phyloP scores from a whole-genome alignment of 352 stramenopile species.

The Phytophthora fragariae region DNA sequence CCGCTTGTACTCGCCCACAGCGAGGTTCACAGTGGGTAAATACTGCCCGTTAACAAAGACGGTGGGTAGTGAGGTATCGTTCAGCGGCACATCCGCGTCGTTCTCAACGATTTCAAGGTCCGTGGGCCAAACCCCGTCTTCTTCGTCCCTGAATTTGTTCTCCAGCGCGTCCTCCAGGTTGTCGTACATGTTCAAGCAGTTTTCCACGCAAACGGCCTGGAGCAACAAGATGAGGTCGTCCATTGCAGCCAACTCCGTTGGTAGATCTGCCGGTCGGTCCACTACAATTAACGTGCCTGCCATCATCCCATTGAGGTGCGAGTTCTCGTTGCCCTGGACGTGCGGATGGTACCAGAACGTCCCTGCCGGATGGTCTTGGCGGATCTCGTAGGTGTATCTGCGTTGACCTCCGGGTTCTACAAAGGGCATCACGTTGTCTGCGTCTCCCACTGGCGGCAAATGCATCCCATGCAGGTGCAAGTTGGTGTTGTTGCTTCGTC shows the following conservation, averaged over 20 bases:
- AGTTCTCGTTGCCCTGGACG: constrained; percentile 76
- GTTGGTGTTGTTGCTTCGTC: constrained; percentile 70
- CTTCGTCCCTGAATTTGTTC: constrained; percentile 51
- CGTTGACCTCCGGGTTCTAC: constrained; percentile 55
- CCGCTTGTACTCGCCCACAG: constrained; percentile 65
- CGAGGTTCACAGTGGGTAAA: constrained; percentile 62
- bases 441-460: constrained; percentile 54
- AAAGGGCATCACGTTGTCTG: constrained; percentile 71
- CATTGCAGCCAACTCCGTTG: constrained; percentile 58
- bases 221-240: constrained; percentile 74
- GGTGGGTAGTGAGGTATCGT: constrained; percentile 74
- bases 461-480: constrained; percentile 81
- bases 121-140: constrained; percentile 30
- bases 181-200: constrained; percentile 73
- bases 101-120: constrained; percentile 44
- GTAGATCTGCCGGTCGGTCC: constrained; percentile 66
- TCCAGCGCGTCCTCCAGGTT: constrained; percentile 63
- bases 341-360: constrained; percentile 89
- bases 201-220: constrained; percentile 72
- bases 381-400: constrained; percentile 75
- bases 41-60: constrained; percentile 84
- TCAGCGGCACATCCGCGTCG: constrained; percentile 57
- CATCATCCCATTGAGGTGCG: constrained; percentile 80
- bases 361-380: constrained; percentile 66
- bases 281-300: constrained; percentile 70